Conservation (phyloP, 768 basidiomycete species). For the Leccinum barrowsii region DNA sequence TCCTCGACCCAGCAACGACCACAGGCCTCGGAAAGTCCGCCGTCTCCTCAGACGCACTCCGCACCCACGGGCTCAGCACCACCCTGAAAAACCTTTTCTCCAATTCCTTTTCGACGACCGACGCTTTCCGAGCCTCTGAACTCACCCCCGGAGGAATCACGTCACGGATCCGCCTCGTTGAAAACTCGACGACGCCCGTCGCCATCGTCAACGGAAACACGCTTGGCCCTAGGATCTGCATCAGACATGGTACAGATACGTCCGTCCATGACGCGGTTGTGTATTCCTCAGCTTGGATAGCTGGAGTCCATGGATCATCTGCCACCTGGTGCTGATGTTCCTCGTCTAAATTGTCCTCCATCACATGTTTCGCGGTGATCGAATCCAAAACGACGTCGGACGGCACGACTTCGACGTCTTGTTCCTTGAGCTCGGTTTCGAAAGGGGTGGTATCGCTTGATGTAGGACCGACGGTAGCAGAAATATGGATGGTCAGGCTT, state of each 20-base stretch:
- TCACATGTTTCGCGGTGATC: conserved; percentile 23
- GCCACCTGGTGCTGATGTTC: conserved; percentile 8
- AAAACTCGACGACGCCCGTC: conserved; percentile 60
- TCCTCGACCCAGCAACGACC: conserved; percentile 31
- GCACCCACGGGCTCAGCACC: conserved; percentile 51
- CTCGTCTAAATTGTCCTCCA: conserved; percentile 31
- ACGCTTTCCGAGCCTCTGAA: not conserved
- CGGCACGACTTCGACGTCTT: conserved; percentile 28
- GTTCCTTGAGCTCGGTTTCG: conserved; percentile 38
- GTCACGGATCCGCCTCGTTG: conserved; percentile 53
- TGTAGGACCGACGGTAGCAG: not conserved
- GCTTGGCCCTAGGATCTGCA: conserved; percentile 50
- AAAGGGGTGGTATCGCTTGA: conserved; percentile 16
- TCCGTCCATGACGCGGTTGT: conserved; percentile 31
- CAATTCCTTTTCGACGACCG: conserved; percentile 43
- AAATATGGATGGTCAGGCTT: conserved; percentile 26
- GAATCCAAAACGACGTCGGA: conserved; percentile 26
- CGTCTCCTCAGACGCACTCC: conserved; percentile 29
- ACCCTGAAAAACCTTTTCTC: conserved; percentile 41
- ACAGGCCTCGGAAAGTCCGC: conserved; percentile 33
- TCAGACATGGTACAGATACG: conserved; percentile 26
- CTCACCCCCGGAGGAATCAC: conserved; percentile 36
- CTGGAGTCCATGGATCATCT: conserved; percentile 28
- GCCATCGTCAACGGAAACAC: conserved; percentile 55
- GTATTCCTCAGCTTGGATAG: conserved; percentile 19